Base-by-base conservation (phyloP, 768 basidiomycete genomes). In the Suillus fuscotomentosus region DNA sequence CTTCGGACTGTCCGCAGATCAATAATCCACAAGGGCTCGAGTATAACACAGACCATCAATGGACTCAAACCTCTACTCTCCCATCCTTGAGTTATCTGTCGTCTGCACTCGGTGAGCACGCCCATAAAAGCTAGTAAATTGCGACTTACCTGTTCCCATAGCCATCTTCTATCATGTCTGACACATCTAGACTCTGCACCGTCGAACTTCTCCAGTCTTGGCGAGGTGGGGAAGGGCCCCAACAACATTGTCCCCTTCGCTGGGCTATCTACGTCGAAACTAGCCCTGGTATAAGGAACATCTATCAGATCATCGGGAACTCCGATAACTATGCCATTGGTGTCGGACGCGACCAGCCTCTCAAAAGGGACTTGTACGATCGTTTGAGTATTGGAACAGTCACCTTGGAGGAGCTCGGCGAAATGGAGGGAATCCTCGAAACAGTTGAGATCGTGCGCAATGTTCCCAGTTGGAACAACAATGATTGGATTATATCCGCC, bases 191-290 rank as follows among this genome's bases (percentile, higher is more conserved):
- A 4, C 65, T 53, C 61, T 67, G 68, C 63, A 66, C 70, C 3
- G 65, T 75, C 66, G 72, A 72, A 17, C 61, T 74, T 43, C 63
- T 60, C 60, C 75, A 77, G 27, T 72, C 72, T 63, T 77, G 69
- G 71, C 74, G 68, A 38, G 60, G 31, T 38, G 63, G 6, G 14
- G 7, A 22, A 38, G n/a, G 4, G 14, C 63, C 31, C 14, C 63
- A 65, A 1, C 63, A 55, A 0, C 65, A 63, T 27, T 42, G 22
- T 14, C 68, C 70, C 51, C 65, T 72, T 5, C 73, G 73, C 61
- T 75, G 74, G 74, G 72, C 70, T 42, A 66, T 76, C 57, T 73
- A 73, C 17, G 54, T 75, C n/a, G 71, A 68, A 57, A 72, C 71
- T 7, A 34, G 61, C 0, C 63, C 67, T 10, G 24, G 50, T 8